phyloP scores from a whole-genome alignment of 495 filamentous ascomycete genomes.

The Xylaria nigripes region DNA sequence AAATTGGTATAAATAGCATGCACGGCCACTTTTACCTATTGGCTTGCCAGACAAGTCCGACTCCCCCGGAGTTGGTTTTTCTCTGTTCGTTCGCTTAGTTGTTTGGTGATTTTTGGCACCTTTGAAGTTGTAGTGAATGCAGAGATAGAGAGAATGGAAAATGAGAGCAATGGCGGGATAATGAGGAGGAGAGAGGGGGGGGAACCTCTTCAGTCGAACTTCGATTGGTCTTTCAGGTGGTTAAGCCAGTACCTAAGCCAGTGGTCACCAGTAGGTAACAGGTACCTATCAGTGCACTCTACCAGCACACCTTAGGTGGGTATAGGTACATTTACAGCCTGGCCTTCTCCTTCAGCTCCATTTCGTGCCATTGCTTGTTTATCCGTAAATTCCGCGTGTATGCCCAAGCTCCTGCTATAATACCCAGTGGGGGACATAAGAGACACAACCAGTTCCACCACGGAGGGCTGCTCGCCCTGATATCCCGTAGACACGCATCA shows the following conservation, averaged over 20 bases:
- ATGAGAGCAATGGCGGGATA: too few relatives aligned
- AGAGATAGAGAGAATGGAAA: too few relatives aligned
- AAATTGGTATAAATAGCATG: not conserved
- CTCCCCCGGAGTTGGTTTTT: too few relatives aligned
- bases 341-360: conserved; percentile 58
- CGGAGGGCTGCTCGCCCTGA: conserved; percentile 54
- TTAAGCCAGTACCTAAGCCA: not conserved
- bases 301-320: not conserved
- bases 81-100: too few relatives aligned
- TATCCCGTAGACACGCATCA: conserved; percentile 48
- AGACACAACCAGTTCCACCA: conserved; percentile 78
- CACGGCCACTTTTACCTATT: too few relatives aligned
- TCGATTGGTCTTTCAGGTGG: not conserved
- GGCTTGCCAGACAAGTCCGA: too few relatives aligned
- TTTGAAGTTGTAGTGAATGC: too few relatives aligned
- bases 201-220: too few relatives aligned
- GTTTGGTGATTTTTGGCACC: too few relatives aligned
- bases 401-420: conserved; percentile 54
- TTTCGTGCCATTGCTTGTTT: conserved; percentile 60
- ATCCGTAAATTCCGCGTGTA: conserved; percentile 58
- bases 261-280: not conserved
- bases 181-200: too few relatives aligned
- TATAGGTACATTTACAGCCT: conserved; percentile 43
- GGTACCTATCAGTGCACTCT: not conserved
- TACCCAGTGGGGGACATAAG: conserved; percentile 63